A percentile compares a stretch with the other conserved stretches of the same genome.
phyloP scores from a whole-genome alignment of 371 early-diverging fungal species.

The Smittium culicis region DNA sequence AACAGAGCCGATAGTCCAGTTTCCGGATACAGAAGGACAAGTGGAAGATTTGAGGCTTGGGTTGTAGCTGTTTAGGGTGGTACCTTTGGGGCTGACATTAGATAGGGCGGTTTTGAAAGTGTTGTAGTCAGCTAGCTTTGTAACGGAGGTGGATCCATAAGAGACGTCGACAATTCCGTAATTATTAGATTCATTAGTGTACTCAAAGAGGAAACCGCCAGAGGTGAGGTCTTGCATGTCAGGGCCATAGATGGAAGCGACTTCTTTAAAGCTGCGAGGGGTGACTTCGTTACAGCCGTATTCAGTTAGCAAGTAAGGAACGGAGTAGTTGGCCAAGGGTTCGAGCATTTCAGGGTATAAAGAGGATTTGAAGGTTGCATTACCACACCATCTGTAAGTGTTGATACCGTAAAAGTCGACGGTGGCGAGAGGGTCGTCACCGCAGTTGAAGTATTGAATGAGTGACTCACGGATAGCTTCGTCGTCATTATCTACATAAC shows the following conservation, averaged over 20 bases:
- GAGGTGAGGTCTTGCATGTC: constrained; percentile 53
- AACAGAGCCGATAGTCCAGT: constrained; percentile 41
- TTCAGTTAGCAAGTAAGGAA: constrained; percentile 32
- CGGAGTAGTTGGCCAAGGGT: constrained; percentile 24
- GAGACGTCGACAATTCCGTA: constrained; percentile 54
- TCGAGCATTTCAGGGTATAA: constrained; percentile 29
- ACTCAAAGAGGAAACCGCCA: constrained; percentile 69
- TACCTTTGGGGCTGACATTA: constrained; percentile 19
- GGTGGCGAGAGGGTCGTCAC: constrained; percentile 38
- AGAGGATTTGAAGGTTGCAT: constrained; percentile 25
- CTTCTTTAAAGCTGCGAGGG: constrained; percentile 31
- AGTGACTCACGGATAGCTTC: constrained; percentile 48
- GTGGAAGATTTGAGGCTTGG: constrained; percentile 30
- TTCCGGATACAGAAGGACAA: constrained; percentile 40
- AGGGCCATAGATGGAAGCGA: constrained; percentile 44
- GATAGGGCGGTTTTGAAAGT: constrained; percentile 23
- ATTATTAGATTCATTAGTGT: constrained; percentile 59
- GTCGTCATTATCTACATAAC: constrained; percentile 70
- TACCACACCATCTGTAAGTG: constrained; percentile 35
- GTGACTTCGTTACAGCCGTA: constrained; percentile 32
- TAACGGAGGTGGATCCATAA: constrained; percentile 16
- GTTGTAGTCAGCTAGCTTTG: constrained; percentile 22
- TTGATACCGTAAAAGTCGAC: constrained; percentile 59
- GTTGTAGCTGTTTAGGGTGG: constrained; percentile 31
- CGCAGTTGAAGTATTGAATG: constrained; percentile 59